Evolutionary conservation across 148 eudicot species (phyloP).

Genomic region (Cornus kousa): DNA sequence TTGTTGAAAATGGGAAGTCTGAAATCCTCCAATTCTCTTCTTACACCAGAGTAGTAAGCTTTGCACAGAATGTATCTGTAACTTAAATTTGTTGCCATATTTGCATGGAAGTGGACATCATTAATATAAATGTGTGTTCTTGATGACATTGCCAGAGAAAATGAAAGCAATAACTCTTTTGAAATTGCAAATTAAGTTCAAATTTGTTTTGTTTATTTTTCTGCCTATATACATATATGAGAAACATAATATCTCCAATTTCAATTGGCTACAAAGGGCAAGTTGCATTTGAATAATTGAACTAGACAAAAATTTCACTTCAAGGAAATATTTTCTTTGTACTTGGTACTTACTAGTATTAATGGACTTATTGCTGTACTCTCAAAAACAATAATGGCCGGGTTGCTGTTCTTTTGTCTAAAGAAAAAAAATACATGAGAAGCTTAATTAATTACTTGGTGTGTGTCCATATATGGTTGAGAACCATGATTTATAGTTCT

Average conservation of each 20-base stretch:
- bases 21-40: background rate
- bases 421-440: constrained; percentile 11
- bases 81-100: constrained; percentile 1
- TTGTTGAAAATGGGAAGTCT: background rate
- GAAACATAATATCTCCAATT: too few relatives aligned
- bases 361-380: constrained; percentile 15
- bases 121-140: background rate
- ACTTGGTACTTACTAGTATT: background rate
- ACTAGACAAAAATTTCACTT: background rate
- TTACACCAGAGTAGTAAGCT: background rate
- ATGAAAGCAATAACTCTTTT: background rate
- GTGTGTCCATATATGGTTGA: background rate
- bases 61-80: background rate
- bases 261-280: background rate
- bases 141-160: background rate
- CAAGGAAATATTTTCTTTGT: background rate
- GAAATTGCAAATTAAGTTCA: background rate
- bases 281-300: background rate
- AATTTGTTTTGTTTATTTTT: background rate
- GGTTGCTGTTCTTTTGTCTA: constrained; percentile 25
- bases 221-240: too few relatives aligned
- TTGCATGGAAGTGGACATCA: background rate
- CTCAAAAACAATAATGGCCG: constrained; percentile 45
- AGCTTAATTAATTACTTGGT: constrained; percentile 12
- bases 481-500: background rate